Base-by-base conservation (phyloP, 768 basidiomycete species). In the Trametopsis cervina region DNA sequence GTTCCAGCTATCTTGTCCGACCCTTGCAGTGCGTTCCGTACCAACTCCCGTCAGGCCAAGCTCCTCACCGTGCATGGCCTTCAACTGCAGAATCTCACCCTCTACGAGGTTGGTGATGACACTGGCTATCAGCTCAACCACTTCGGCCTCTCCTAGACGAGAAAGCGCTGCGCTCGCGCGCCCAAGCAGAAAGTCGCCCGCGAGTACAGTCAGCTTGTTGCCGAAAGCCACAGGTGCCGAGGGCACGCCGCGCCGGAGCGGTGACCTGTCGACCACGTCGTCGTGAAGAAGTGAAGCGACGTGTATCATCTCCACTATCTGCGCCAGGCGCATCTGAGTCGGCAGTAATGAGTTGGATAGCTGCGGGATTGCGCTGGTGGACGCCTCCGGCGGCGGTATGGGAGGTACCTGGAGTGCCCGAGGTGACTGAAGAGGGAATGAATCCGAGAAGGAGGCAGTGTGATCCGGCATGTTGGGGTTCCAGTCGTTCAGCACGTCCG, bases 301-400 rank as follows among this genome's bases (percentile, higher is more conserved):
- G 62, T 98, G 92, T 41, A 99, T 89, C 92, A 98, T 96, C 64
- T 99, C 96, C 44, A 91, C 83, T 38, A 99, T 94, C 60, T 95
- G 92, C 3, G 94, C 95, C 26, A 99, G 80, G 24, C 94, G 85
- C 24, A 85, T 69, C 66, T 99, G 96, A 1, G 92, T 84, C 13
- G 95, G 91, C 4, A 99, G 78, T 39, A 89, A 73, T 4, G 66
- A 55, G 0, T 65, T 57, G 6, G 65, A 45, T 58, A 65, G 49
- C 1, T 68, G 64, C 25, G 65, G 70, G 13, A 60, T 60, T 35
- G 58, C 51, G 10, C 54, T 47, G n/a, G 52, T 36, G 3, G 48
- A 40, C 15, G 53, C 29, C 22, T 41, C 22, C 17, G 58, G 61
- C 2, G 53, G 60, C 48, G 65, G 52, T 36, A 65, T 53, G 33